Percentiles rank a stretch among this genome's conserved stretches.
Evolutionary conservation across 257 asterid species (phyloP).

Genomic region (Sherardia arvensis): DNA sequence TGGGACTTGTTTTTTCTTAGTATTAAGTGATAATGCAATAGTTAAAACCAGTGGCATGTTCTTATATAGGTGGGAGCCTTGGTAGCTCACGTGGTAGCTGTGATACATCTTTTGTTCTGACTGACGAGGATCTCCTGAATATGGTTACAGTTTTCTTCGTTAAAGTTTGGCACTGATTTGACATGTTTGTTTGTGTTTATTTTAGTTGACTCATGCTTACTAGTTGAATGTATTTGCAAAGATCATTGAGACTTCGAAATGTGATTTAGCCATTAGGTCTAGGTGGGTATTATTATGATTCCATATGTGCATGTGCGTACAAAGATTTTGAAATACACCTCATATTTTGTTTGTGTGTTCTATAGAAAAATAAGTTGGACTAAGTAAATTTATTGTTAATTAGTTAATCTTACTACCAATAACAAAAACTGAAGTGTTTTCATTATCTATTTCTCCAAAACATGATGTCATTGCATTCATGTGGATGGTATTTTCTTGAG

Average conservation of each 20-base stretch:
- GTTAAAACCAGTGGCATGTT: conserved; percentile 25
- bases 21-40: conserved; percentile 12
- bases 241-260: background rate
- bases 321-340: background rate
- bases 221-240: background rate
- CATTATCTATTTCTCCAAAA: background rate
- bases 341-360: background rate
- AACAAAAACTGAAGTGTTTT: background rate
- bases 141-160: conserved; percentile 49
- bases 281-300: background rate
- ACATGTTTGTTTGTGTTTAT: background rate
- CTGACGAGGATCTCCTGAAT: conserved; percentile 84
- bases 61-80: conserved; percentile 29
- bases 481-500: background rate
- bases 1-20: conserved; percentile 27
- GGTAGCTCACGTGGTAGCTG: conserved; percentile 15
- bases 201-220: background rate
- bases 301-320: background rate
- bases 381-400: background rate
- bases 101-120: conserved; percentile 31
- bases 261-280: background rate
- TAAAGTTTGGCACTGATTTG: background rate
- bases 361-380: background rate
- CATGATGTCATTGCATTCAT: background rate
- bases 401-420: background rate